Conservation (phyloP, 1,139 yeast species). For the Wickerhamiella infanticola region DNA sequence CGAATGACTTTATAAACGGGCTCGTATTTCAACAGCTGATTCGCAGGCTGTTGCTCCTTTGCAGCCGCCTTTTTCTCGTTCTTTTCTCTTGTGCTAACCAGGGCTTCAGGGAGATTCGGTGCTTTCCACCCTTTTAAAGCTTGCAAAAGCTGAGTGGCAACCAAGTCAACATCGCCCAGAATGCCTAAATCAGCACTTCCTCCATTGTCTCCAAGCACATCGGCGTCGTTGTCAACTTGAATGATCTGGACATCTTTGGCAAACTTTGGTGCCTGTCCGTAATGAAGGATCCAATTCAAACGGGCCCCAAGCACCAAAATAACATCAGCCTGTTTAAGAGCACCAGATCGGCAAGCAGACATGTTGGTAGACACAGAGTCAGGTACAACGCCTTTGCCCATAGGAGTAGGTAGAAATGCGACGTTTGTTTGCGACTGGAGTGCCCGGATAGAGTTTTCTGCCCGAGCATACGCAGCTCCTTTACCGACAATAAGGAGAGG, state of each 20-base stretch:
- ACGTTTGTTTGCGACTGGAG: slow-evolving; percentile 30
- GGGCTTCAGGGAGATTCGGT: slow-evolving; percentile 20
- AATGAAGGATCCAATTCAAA: slow-evolving; percentile 53
- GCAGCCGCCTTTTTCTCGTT: slow-evolving; percentile 27
- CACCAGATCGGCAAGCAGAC: slow-evolving; percentile 45
- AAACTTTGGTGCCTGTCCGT: slow-evolving; percentile 42
- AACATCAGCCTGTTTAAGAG: slow-evolving; percentile 39
- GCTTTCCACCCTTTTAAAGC: slow-evolving; percentile 23
- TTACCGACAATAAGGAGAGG: slow-evolving; percentile 49
- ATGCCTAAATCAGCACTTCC: slow-evolving; percentile 28
- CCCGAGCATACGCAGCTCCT: slow-evolving; percentile 37
- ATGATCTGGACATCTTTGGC: slow-evolving; percentile 30
- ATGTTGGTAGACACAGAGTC: slow-evolving; percentile 34
- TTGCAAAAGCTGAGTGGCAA: slow-evolving; percentile 25
- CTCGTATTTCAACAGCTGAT: slow-evolving; percentile 29
- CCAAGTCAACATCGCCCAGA: slow-evolving; percentile 35
- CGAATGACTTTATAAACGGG: slow-evolving; percentile 38
- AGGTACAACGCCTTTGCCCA: slow-evolving; percentile 56
- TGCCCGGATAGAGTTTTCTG: slow-evolving; percentile 26
- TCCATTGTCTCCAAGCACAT: slow-evolving; percentile 36
- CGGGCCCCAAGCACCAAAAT: slow-evolving; percentile 45
- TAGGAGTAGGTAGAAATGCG: slow-evolving; percentile 52
- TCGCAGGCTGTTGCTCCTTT: slow-evolving; percentile 19
- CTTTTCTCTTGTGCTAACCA: slow-evolving; percentile 22
- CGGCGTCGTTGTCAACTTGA: slow-evolving; percentile 40